Conservation (phyloP, 2,329 filamentous ascomycete species). For the Talaromyces sp. region DNA sequence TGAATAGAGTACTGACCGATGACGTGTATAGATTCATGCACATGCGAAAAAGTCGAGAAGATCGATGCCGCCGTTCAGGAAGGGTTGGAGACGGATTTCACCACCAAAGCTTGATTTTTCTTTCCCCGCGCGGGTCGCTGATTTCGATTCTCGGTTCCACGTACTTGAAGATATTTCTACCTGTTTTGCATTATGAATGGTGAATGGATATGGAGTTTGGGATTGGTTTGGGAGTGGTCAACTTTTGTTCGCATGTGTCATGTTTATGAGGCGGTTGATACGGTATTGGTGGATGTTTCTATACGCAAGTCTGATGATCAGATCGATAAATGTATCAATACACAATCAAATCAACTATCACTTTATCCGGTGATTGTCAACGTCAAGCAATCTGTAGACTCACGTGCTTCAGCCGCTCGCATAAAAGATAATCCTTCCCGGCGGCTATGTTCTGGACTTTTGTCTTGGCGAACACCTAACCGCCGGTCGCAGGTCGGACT, state of each 20-base stretch:
- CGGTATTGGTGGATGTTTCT: no score
- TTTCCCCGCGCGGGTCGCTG: background rate
- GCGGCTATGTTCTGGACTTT: background rate
- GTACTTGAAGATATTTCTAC: background rate
- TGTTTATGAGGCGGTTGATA: background rate
- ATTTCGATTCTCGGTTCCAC: background rate
- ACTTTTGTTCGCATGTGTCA: background rate
- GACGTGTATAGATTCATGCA: slow-evolving; percentile 61
- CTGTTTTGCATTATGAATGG: slow-evolving; percentile 6
- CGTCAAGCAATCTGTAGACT: background rate
- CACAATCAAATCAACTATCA: background rate
- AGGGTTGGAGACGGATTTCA: slow-evolving; percentile 76
- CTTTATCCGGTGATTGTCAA: background rate
- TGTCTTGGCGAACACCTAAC: background rate
- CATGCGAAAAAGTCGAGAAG: slow-evolving; percentile 72
- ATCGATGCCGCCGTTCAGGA: slow-evolving; percentile 52
- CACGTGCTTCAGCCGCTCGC: slow-evolving; percentile 15
- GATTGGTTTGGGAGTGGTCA: background rate
- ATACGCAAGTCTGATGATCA: background rate
- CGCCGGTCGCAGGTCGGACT: slow-evolving; percentile 3
- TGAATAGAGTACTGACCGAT: background rate
- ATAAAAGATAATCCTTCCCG: slow-evolving; percentile 7
- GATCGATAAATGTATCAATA: background rate
- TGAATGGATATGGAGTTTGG: slow-evolving; percentile 7
- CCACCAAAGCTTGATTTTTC: slow-evolving; percentile 3